Conservation (phyloP, 169 alveolate genomes). For the Cryptosporidium andersoni region DNA sequence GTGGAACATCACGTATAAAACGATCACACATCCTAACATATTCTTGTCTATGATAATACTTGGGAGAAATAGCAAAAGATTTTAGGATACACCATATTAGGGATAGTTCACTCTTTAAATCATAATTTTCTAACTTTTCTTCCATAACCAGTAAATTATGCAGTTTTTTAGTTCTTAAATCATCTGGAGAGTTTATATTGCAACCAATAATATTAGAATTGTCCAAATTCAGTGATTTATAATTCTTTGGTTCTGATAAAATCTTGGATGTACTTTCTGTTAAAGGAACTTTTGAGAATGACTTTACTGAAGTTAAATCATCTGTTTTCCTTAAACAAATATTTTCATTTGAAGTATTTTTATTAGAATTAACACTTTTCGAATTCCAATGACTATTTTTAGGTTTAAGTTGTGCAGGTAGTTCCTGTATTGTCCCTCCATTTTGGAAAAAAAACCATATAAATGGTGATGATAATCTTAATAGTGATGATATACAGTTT, state of each 20-base stretch:
- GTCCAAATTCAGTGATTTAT: neutral
- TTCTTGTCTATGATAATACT: constrained; percentile 68
- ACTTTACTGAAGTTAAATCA: neutral
- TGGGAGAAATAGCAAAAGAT: constrained; percentile 56
- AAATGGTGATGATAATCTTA: constrained; percentile 62
- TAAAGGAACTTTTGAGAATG: constrained; percentile 4
- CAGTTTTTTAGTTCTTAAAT: neutral
- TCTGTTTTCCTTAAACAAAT: neutral
- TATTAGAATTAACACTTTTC: neutral
- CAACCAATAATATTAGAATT: neutral
- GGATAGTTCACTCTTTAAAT: constrained; percentile 28
- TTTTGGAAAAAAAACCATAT: constrained; percentile 62
- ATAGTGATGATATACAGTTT: constrained; percentile 49
- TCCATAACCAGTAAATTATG: constrained; percentile 11
- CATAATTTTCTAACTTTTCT: neutral
- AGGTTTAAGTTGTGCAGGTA: constrained; percentile 32
- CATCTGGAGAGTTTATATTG: neutral
- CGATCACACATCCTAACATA: constrained; percentile 58
- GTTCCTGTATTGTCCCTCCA: constrained; percentile 57
- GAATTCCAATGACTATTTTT: neutral
- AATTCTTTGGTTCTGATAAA: neutral
- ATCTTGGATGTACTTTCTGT: neutral
- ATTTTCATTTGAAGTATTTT: neutral
- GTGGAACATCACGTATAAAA: constrained; percentile 62
- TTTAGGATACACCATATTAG: constrained; percentile 67